Evolutionary conservation across 352 stramenopile genomes (phyloP), one percentile per base, ranked within the genome.

Genomic region (Phytophthora capsici): DNA sequence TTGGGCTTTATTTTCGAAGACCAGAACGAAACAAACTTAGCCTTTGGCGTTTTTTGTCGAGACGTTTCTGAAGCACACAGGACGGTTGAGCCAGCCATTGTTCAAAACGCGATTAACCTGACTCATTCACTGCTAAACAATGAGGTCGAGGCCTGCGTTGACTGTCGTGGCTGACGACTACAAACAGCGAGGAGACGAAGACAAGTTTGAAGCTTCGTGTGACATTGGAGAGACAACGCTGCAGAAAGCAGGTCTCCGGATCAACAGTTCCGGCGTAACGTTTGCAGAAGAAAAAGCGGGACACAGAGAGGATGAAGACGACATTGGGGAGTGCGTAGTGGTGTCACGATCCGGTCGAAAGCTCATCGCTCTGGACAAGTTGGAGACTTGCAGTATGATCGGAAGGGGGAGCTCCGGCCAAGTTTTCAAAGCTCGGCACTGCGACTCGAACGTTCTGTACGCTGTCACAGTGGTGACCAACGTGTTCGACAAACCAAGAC

Each of bases 201-300:
- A 91, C 30, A 76, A 73, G 19, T 74, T 91, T 14, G 83, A 91
- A 46, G 71, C 67, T 26, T 91, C 83, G 14, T 91, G 83, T 32
- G 79, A 91, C 28, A 91, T 91, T 28, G 83, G 83, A 23, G 83
- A 92, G 73, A 92, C 81, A 19, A 88, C 80, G 30, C 52, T 92
- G 20, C 77, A 83, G 34, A 92, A 92, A 65, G 80, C 78, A 8
- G 63, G 56, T 25, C 78, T 92, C 23, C 72, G 78, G 30, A 92
- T 92, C 72, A 92, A 87, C 52, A 75, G 72, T 54, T 71, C 70
- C 2, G 82, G 82, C n/a, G 79, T 90, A 9, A 85, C 77, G 19
- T 90, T 90, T 44, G 71, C 54, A 10, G 52, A 65, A 20, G 37
- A 47, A 17, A 73, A 71, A 19, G 28, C 23, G 2, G 23, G 52